Evolutionary conservation across 306 rosid genomes (phyloP).

Genomic region (Cucumis hystrix): DNA sequence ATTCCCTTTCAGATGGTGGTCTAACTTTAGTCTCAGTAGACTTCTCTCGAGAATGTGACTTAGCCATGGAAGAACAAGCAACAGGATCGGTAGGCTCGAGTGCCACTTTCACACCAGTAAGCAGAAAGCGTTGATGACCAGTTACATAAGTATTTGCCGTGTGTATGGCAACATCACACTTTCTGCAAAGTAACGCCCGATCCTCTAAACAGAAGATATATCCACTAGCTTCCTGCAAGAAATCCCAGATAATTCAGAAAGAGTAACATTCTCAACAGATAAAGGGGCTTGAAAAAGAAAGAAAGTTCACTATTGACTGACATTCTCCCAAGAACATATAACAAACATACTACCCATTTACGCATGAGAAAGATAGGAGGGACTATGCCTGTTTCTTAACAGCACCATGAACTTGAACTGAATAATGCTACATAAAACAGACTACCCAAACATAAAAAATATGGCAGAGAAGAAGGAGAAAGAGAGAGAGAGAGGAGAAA

Average conservation of each 20-base stretch:
- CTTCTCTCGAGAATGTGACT: constrained; percentile 33
- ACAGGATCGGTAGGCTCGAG: constrained; percentile 19
- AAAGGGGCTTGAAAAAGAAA: background rate
- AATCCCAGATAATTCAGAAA: background rate
- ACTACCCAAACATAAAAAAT: background rate
- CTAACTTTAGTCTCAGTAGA: constrained; percentile 23
- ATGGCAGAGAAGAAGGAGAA: background rate
- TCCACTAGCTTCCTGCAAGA: constrained; percentile 58
- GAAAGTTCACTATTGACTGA: background rate
- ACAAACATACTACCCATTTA: background rate
- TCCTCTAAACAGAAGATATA: constrained; percentile 86
- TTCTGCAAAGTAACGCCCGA: constrained; percentile 76
- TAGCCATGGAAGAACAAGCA: constrained; percentile 30
- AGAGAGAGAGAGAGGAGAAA: background rate
- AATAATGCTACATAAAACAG: background rate
- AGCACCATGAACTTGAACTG: background rate
- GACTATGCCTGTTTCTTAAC: background rate
- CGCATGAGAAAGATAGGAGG: background rate
- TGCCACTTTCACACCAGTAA: constrained; percentile 19
- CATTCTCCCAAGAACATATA: background rate
- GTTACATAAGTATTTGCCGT: constrained; percentile 14
- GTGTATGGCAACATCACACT: constrained; percentile 53
- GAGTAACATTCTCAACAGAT: background rate
- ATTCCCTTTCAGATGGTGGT: constrained; percentile 20
- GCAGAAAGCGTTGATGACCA: constrained; percentile 17